A percentile compares a stretch with the other conserved stretches of the same genome.
These are phyloP conservation scores for Aaosphaeria pasadenensis DNA, from an alignment of 2,329 filamentous ascomycete species.

Conservation along the genomic window DNA sequence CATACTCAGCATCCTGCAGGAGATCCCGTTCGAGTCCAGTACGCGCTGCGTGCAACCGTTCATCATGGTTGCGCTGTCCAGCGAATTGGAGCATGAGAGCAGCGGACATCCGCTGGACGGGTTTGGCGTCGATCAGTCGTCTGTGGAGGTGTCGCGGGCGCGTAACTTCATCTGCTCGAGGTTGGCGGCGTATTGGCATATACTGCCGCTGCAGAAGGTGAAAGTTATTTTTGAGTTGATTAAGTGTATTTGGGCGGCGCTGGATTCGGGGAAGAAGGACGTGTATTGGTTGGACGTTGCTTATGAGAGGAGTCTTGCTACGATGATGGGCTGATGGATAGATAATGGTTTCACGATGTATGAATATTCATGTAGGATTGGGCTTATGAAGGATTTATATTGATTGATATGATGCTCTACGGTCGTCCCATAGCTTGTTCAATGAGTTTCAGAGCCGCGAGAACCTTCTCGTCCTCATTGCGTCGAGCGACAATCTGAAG, in stretches of 20 bases:
- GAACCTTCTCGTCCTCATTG: constrained; percentile 53
- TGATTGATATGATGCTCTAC: background rate
- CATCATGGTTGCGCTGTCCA: background rate
- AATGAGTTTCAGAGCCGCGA: constrained; percentile 36
- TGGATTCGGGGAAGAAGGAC: constrained; percentile 28
- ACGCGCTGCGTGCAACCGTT: background rate
- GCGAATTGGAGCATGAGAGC: background rate
- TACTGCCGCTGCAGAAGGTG: constrained; percentile 22
- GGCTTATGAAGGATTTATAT: background rate
- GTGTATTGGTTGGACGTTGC: background rate
- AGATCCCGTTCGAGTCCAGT: background rate
- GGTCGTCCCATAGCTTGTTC: constrained; percentile 16
- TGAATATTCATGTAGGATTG: background rate
- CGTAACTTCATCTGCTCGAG: background rate
- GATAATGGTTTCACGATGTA: no score
- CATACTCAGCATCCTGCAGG: background rate
- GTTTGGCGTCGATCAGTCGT: background rate
- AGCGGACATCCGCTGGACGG: background rate
- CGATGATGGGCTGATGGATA: constrained; percentile 40
- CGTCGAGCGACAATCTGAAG: constrained; percentile 52
- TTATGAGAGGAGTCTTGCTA: background rate
- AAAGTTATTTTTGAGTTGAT: constrained; percentile 53
- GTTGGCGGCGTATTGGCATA: background rate
- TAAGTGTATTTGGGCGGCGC: constrained; percentile 28
- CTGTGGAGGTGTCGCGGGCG: background rate